These are phyloP conservation scores for Camelina hispida DNA, from an alignment of 345 rosid genomes.

Conservation along the genomic window DNA sequence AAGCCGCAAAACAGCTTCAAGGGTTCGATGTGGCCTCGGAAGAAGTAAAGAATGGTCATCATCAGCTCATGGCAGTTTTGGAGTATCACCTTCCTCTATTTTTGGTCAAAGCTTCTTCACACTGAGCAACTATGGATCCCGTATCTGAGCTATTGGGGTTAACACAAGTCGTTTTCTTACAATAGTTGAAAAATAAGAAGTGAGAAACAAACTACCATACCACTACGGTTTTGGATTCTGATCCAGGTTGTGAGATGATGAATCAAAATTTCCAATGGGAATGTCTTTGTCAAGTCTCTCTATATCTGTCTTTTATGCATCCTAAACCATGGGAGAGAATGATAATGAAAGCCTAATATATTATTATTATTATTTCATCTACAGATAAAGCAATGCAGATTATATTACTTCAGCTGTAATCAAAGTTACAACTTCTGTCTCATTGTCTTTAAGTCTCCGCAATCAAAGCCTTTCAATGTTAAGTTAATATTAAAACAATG, in stretches of 20 bases:
- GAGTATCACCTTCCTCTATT: conserved; percentile 87
- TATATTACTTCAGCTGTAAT: too few species aligned
- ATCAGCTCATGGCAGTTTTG: conserved; percentile 65
- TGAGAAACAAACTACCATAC: conserved; percentile 20
- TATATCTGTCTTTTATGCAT: conserved; percentile 23
- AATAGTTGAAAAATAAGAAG: conserved; percentile 30
- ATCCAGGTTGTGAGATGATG: conserved; percentile 32
- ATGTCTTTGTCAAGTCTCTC: conserved; percentile 44
- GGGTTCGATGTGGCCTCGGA: conserved; percentile 57
- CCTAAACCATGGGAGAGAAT: conserved; percentile 38
- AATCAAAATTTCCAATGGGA: conserved; percentile 29
- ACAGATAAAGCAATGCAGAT: neutral
- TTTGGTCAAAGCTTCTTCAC: conserved; percentile 52
- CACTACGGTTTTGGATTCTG: conserved; percentile 25
- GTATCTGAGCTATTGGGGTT: conserved; percentile 14
- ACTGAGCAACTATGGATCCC: conserved; percentile 31
- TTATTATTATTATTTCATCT: conserved; percentile 4
- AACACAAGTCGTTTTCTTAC: neutral
- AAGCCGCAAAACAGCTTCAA: conserved; percentile 76
- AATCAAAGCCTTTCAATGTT: neutral
- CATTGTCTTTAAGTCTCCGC: neutral
- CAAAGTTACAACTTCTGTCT: neutral
- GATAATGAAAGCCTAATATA: neutral
- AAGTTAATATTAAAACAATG: neutral
- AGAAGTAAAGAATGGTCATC: conserved; percentile 50